Percentiles rank a stretch among this genome's conserved stretches.
These are phyloP conservation scores for Protomyces pachydermus DNA, from an alignment of 1,139 yeast species.

Conservation along the genomic window DNA sequence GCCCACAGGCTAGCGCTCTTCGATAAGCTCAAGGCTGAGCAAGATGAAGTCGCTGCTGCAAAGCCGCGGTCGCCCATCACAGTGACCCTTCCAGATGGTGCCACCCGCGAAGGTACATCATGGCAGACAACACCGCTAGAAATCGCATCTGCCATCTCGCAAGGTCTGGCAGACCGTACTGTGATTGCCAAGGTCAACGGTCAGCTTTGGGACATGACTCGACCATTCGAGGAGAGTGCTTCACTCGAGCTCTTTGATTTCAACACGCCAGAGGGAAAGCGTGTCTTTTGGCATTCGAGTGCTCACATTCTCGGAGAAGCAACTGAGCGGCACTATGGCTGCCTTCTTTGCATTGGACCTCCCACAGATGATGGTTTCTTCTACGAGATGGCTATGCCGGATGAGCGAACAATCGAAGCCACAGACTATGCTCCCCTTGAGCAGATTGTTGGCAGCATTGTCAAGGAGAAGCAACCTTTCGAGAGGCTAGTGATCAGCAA, in stretches of 20 bases:
- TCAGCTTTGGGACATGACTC: constrained; percentile 86
- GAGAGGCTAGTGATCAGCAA: constrained; percentile 90
- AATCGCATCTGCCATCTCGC: constrained; percentile 78
- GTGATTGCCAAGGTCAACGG: constrained; percentile 91
- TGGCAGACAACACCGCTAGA: constrained; percentile 89
- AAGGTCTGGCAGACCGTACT: constrained; percentile 80
- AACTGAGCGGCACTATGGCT: constrained; percentile 92
- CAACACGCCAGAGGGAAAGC: constrained; percentile 73
- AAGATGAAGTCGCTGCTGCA: constrained; percentile 56
- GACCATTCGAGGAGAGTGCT: constrained; percentile 79
- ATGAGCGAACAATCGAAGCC: constrained; percentile 63
- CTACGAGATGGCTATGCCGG: constrained; percentile 82
- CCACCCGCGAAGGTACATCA: constrained; percentile 67
- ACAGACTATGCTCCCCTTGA: constrained; percentile 81
- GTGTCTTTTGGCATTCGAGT: constrained; percentile 97
- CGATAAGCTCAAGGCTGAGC: constrained; percentile 71
- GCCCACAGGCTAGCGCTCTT: constrained; percentile 73
- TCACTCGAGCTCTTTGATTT: constrained; percentile 73
- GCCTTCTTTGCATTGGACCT: constrained; percentile 89
- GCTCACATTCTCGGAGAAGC: constrained; percentile 99
- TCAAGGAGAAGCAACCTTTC: constrained; percentile 93
- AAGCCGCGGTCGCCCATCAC: constrained; percentile 58
- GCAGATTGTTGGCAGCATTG: constrained; percentile 80
- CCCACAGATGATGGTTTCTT: constrained; percentile 98
- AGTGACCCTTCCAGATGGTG: constrained; percentile 83